Conservation (phyloP, 179 eudicot genomes). For the Amaranthus tricolor region DNA sequence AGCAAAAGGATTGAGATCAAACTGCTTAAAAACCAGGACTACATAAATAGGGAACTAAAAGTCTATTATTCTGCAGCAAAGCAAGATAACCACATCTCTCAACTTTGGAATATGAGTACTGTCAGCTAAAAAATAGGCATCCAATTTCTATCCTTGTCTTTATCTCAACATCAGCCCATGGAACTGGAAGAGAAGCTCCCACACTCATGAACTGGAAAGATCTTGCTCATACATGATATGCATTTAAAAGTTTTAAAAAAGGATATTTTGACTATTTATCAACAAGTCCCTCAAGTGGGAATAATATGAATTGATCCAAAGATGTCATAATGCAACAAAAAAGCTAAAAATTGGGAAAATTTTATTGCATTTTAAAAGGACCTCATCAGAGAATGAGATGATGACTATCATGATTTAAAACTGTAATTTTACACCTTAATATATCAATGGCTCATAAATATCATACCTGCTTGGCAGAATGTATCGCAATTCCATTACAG, state of each 20-base stretch:
- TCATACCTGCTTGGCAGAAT: conserved; percentile 8
- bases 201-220: too few species aligned
- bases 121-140: too few species aligned
- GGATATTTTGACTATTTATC: neutral
- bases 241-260: neutral
- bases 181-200: too few species aligned
- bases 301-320: neutral
- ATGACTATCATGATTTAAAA: neutral
- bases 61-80: too few species aligned
- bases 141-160: too few species aligned
- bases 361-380: neutral
- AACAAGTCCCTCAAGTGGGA: neutral
- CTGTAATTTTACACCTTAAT: neutral
- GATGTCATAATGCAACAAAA: neutral
- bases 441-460: neutral
- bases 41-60: too few species aligned
- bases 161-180: too few species aligned
- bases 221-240: neutral
- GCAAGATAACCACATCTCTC: too few species aligned
- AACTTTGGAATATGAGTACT: too few species aligned
- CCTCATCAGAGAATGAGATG: neutral
- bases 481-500: neutral
- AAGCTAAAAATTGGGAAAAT: neutral
- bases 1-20: too few species aligned
- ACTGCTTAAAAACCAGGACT: too few species aligned